phyloP scores from a whole-genome alignment of 805 yeast species.

The Starmera quercuum region DNA sequence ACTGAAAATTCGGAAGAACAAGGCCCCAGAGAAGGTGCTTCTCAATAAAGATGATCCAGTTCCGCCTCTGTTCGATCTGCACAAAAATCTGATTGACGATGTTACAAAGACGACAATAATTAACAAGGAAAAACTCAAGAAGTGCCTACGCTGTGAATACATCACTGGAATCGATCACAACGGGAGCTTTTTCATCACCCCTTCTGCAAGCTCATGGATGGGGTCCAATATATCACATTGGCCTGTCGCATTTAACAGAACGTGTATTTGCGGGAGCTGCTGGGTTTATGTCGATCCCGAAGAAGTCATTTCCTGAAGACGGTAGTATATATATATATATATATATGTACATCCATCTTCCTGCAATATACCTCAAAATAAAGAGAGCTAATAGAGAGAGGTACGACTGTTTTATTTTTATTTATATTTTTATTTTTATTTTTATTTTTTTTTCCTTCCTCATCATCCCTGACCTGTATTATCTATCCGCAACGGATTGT shows the following conservation, averaged over 20 bases:
- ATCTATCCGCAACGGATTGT: no score
- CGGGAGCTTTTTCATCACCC: slow-evolving; percentile 19
- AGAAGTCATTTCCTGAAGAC: not conserved
- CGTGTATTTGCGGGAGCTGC: slow-evolving; percentile 72
- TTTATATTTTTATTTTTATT: no score
- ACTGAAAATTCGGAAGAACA: slow-evolving; percentile 20
- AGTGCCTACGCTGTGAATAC: slow-evolving; percentile 50
- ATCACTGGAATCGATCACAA: slow-evolving; percentile 25
- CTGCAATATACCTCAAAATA: no score
- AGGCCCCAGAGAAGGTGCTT: slow-evolving; percentile 26
- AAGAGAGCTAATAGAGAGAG: no score
- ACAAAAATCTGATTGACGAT: slow-evolving; percentile 22
- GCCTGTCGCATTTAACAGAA: slow-evolving; percentile 63
- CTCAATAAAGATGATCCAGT: slow-evolving; percentile 25
- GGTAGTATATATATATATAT: no score
- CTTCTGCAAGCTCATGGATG: slow-evolving; percentile 8
- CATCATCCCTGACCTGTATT: no score
- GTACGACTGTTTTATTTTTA: no score
- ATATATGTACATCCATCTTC: no score
- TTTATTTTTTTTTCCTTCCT: no score
- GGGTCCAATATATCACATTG: slow-evolving; percentile 31
- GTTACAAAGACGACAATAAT: slow-evolving; percentile 20
- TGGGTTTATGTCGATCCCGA: slow-evolving; percentile 42
- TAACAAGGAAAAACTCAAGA: slow-evolving; percentile 24
- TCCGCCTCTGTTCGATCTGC: slow-evolving; percentile 24